Evolutionary conservation across 108 stramenopile genomes (phyloP).

Genomic region (Cyclotella atomus): DNA sequence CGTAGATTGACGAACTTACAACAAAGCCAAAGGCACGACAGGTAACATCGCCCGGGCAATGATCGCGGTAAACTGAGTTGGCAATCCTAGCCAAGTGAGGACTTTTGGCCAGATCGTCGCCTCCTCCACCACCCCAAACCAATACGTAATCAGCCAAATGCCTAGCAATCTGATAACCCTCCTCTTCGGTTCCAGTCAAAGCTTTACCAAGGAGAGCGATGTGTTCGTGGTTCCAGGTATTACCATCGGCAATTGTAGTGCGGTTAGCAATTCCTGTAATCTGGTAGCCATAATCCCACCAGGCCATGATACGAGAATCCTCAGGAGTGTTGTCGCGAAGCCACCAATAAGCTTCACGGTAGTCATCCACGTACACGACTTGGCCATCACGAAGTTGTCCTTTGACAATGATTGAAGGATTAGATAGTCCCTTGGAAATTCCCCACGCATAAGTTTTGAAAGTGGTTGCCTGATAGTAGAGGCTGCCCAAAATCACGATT

Average conservation of each 20-base stretch:
- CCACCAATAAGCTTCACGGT: constrained; percentile 99
- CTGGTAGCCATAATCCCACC: constrained; percentile 97
- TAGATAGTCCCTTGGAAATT: constrained; percentile 71
- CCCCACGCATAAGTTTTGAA: constrained; percentile 77
- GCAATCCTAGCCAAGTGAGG: constrained; percentile 97
- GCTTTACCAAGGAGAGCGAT: constrained; percentile 96
- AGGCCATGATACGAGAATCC: constrained; percentile 95
- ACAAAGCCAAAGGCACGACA: constrained; percentile 90
- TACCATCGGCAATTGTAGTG: constrained; percentile 97
- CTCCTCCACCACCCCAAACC: constrained; percentile 94
- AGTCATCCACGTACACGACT: constrained; percentile 93
- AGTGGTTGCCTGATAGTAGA: constrained; percentile 59
- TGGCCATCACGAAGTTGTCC: constrained; percentile 80
- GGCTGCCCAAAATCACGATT: constrained; percentile 50
- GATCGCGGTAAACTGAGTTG: constrained; percentile 96
- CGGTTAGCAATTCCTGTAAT: constrained; percentile 97
- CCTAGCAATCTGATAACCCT: constrained; percentile 93
- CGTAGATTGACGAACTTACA: too few relatives aligned
- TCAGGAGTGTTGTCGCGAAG: constrained; percentile 95
- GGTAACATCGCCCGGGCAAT: constrained; percentile 94
- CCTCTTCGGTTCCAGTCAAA: constrained; percentile 86
- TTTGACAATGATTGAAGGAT: constrained; percentile 94
- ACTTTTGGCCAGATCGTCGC: constrained; percentile 97
- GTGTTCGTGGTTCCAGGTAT: constrained; percentile 99
- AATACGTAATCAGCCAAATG: constrained; percentile 97